These are phyloP conservation scores for Chaetomium sp. DNA, from an alignment of 2,329 filamentous ascomycete species.

Conservation along the genomic window DNA sequence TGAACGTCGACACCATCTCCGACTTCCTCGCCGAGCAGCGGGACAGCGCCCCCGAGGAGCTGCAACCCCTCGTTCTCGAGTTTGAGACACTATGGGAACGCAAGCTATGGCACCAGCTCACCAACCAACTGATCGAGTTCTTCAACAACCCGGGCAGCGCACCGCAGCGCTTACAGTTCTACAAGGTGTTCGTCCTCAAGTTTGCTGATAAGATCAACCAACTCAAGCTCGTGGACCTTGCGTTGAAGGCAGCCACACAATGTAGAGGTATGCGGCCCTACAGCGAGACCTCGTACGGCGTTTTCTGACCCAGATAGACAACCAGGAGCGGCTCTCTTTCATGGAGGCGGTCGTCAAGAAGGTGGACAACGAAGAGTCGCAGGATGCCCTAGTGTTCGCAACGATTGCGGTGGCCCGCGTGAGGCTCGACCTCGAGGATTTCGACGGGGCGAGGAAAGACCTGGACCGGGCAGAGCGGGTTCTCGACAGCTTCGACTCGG, in stretches of 20 bases:
- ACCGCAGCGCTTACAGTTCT: conserved; percentile 83
- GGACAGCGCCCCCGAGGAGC: conserved; percentile 81
- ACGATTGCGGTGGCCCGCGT: conserved; percentile 86
- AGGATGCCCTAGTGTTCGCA: conserved; percentile 95
- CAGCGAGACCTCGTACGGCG: not conserved
- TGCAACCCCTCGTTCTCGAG: conserved; percentile 83
- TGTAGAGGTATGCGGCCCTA: conserved; percentile 64
- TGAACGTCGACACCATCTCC: conserved; percentile 85
- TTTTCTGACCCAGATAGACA: conserved; percentile 59
- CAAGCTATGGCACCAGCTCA: conserved; percentile 99
- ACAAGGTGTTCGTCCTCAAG: conserved; percentile 91
- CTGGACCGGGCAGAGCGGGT: conserved; percentile 85
- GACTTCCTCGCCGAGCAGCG: conserved; percentile 92
- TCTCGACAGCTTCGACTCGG: conserved; percentile 88
- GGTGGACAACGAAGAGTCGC: conserved; percentile 88
- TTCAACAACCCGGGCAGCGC: conserved; percentile 82
- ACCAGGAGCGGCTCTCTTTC: conserved; percentile 82
- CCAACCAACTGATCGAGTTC: conserved; percentile 82
- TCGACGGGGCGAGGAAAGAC: conserved; percentile 82
- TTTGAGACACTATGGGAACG: conserved; percentile 98
- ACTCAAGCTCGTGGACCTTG: conserved; percentile 91
- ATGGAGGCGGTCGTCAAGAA: conserved; percentile 80
- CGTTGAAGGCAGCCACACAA: conserved; percentile 82
- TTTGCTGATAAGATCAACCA: conserved; percentile 99
- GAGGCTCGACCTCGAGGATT: conserved; percentile 76